These are phyloP conservation scores for Pleomassaria siparia DNA, from an alignment of 2,329 filamentous ascomycete genomes.

Conservation along the genomic window DNA sequence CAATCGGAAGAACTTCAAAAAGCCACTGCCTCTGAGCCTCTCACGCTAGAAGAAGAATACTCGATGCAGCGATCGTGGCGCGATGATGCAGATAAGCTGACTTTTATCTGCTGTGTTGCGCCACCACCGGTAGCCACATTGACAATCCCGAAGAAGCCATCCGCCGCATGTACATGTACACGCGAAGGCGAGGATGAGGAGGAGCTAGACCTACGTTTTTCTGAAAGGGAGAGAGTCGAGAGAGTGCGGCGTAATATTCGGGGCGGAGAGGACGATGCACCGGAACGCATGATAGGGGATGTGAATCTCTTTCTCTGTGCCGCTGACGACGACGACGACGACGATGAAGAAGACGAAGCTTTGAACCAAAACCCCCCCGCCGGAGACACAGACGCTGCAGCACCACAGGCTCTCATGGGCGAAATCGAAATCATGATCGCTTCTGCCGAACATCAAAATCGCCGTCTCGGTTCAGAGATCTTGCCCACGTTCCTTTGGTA, in stretches of 20 bases:
- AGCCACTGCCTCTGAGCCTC: slow-evolving; percentile 83
- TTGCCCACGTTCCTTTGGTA: slow-evolving; percentile 71
- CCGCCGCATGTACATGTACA: too few relatives aligned
- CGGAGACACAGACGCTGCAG: too few relatives aligned
- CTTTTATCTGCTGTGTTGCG: slow-evolving; percentile 74
- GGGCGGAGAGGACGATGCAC: slow-evolving; percentile 53
- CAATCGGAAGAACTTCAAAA: slow-evolving; percentile 68
- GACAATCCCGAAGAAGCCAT: too few relatives aligned
- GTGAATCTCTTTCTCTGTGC: slow-evolving; percentile 69
- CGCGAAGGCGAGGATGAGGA: too few relatives aligned
- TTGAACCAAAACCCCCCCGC: too few relatives aligned
- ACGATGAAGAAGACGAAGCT: too few relatives aligned
- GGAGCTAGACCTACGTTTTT: too few relatives aligned
- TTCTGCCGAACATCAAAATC: slow-evolving; percentile 55
- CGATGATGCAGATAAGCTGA: slow-evolving; percentile 79
- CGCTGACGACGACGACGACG: slow-evolving; percentile 17
- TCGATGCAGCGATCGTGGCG: slow-evolving; percentile 91
- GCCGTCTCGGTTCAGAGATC: slow-evolving; percentile 66
- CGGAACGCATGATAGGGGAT: slow-evolving; percentile 52
- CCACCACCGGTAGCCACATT: slow-evolving; percentile 6
- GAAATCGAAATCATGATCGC: slow-evolving; percentile 92
- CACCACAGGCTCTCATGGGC: slow-evolving; percentile 44
- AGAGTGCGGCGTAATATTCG: too few relatives aligned
- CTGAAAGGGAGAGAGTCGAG: too few relatives aligned
- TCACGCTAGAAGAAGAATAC: slow-evolving; percentile 80